These are phyloP conservation scores for Sporothrix pallida DNA, from an alignment of 2,329 filamentous ascomycete species.

Conservation along the genomic window DNA sequence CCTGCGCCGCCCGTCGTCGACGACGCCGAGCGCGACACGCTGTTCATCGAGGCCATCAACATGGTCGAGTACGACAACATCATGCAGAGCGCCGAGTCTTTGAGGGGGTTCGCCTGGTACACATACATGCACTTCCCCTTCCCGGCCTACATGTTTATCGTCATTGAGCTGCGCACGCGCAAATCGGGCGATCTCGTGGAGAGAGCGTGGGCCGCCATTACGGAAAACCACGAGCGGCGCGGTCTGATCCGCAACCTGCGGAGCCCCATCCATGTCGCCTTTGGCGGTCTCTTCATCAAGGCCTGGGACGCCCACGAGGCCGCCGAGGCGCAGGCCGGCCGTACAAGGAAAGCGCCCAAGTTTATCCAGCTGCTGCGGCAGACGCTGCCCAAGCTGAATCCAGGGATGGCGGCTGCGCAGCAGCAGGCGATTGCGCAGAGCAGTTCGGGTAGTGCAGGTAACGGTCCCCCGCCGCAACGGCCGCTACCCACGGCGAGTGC, in stretches of 20 bases:
- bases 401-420: not conserved
- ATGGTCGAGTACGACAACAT: constrained; percentile 66
- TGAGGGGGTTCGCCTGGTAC: constrained; percentile 64
- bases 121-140: constrained; percentile 65
- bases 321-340: constrained; percentile 54
- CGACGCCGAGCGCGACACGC: constrained; percentile 56
- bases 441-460: not conserved
- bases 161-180: constrained; percentile 60
- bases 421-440: not conserved
- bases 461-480: constrained; percentile 12
- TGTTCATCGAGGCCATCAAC: constrained; percentile 61
- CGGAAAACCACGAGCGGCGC: constrained; percentile 60
- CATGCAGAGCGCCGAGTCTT: constrained; percentile 57
- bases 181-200: constrained; percentile 62
- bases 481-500: constrained; percentile 19
- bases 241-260: constrained; percentile 56
- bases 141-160: constrained; percentile 65
- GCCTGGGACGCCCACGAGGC: constrained; percentile 65
- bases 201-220: constrained; percentile 63
- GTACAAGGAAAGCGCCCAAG: constrained; percentile 50
- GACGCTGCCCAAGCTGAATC: constrained; percentile 43
- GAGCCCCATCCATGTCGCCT: constrained; percentile 63
- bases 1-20: constrained; percentile 39
- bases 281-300: constrained; percentile 64
- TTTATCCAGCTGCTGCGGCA: constrained; percentile 58